Evolutionary conservation across 2,329 filamentous ascomycete genomes (phyloP).

Genomic region (Aspergillus novoparasiticus): DNA sequence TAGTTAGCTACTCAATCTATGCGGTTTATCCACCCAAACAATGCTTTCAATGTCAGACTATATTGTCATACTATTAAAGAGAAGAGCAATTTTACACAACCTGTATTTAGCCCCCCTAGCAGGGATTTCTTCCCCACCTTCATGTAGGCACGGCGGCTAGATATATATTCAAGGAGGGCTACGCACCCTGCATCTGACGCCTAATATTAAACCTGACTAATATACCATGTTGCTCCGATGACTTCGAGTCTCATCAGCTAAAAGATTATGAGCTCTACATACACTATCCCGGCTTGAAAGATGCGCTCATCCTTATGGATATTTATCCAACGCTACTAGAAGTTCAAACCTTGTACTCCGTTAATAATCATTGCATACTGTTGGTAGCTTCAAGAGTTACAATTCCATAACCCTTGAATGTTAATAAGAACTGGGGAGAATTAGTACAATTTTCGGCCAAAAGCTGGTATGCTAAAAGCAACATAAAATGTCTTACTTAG

Average conservation of each 20-base stretch:
- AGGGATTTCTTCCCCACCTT: neutral
- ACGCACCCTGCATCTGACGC: neutral
- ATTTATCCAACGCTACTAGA: too few relatives aligned
- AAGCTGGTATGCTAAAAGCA: neutral
- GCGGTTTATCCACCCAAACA: neutral
- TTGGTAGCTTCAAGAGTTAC: neutral
- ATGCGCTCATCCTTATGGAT: too few relatives aligned
- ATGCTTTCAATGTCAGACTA: neutral
- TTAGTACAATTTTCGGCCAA: neutral
- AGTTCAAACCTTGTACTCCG: too few relatives aligned
- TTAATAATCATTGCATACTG: neutral
- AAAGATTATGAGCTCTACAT: neutral
- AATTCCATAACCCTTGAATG: neutral
- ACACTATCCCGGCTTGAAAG: neutral
- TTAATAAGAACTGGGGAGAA: neutral
- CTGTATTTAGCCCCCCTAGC: neutral
- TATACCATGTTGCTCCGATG: neutral
- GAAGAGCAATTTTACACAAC: neutral
- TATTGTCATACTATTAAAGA: neutral
- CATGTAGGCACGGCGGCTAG: neutral
- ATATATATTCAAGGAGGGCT: neutral
- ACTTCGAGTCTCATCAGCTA: neutral
- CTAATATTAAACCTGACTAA: neutral
- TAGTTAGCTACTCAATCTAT: neutral
- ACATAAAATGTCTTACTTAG: neutral